Conservation (phyloP, 2,329 filamentous ascomycete species). For the Aspergillus viridinutans region DNA sequence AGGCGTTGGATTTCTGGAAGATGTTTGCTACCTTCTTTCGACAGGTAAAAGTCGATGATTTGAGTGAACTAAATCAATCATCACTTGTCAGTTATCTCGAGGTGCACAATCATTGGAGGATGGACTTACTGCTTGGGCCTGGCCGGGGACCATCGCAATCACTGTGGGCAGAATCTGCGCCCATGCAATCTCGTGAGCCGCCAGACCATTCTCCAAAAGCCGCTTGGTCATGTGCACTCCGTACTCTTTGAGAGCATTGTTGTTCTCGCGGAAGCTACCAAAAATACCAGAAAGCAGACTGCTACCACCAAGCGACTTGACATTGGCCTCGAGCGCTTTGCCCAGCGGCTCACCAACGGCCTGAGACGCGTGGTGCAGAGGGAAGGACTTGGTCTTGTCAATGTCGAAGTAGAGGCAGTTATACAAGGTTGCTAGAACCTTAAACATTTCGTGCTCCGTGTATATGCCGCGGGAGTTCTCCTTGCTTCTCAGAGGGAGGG, state of each 20-base stretch:
- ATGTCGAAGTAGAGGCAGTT: slow-evolving; percentile 62
- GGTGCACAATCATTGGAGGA: slow-evolving; percentile 14
- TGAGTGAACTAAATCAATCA: slow-evolving; percentile 56
- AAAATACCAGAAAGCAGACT: slow-evolving; percentile 53
- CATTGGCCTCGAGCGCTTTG: slow-evolving; percentile 58
- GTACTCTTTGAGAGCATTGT: slow-evolving; percentile 57
- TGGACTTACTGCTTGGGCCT: slow-evolving; percentile 59
- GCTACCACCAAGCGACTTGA: slow-evolving; percentile 57
- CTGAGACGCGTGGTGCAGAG: slow-evolving; percentile 56
- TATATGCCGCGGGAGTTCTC: slow-evolving; percentile 50
- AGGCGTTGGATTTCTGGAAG: slow-evolving; percentile 59
- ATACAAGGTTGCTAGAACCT: slow-evolving; percentile 62
- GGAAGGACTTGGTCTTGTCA: slow-evolving; percentile 64
- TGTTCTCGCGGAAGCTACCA: slow-evolving; percentile 47
- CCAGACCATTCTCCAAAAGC: slow-evolving; percentile 60
- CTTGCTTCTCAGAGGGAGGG: slow-evolving; percentile 53
- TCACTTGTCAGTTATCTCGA: not conserved
- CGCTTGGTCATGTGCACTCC: slow-evolving; percentile 63
- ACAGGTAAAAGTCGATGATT: slow-evolving; percentile 68
- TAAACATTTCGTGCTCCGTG: slow-evolving; percentile 55
- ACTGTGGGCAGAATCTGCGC: slow-evolving; percentile 66
- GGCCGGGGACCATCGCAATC: slow-evolving; percentile 64
- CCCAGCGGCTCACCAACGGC: slow-evolving; percentile 58
- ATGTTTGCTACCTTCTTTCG: slow-evolving; percentile 52
- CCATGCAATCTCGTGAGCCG: slow-evolving; percentile 64